These are phyloP conservation scores for Pseudoperonospora humuli DNA, from an alignment of 352 stramenopile species.

Conservation along the genomic window DNA sequence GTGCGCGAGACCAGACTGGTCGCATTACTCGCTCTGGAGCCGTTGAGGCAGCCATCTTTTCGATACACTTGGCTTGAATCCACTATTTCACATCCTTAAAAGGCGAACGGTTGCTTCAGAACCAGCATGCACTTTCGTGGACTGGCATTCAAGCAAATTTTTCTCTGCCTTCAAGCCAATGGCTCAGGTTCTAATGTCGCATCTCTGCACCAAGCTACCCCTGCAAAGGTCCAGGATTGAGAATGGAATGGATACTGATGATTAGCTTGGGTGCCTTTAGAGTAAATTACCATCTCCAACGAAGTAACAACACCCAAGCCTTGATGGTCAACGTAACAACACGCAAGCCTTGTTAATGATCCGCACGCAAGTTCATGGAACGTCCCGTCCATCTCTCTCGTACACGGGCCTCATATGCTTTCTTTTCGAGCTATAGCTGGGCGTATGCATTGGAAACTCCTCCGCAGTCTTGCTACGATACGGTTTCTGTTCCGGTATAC, in stretches of 20 bases:
- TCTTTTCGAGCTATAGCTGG: no score
- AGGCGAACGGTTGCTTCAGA: slow-evolving; percentile 11
- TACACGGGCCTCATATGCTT: slow-evolving; percentile 8
- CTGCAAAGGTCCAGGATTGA: neutral
- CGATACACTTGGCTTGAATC: neutral
- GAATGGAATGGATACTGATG: slow-evolving; percentile 2
- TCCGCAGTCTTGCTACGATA: no score
- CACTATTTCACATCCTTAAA: slow-evolving; percentile 9
- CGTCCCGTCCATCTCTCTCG: slow-evolving; percentile 11
- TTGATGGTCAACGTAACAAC: slow-evolving; percentile 9
- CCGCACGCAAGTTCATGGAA: slow-evolving; percentile 15
- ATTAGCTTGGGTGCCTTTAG: neutral
- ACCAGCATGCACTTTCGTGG: slow-evolving; percentile 5
- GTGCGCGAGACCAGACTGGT: slow-evolving; percentile 22
- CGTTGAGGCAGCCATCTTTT: slow-evolving; percentile 10
- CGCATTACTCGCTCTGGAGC: slow-evolving; percentile 14
- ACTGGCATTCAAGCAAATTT: neutral
- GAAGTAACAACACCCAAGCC: slow-evolving; percentile 4
- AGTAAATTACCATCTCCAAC: slow-evolving; percentile 12
- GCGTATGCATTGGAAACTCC: neutral
- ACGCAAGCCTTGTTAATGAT: slow-evolving; percentile 1
- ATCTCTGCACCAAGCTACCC: slow-evolving; percentile 23
- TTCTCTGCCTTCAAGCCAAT: neutral
- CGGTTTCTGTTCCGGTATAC: no score
- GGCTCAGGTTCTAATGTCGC: slow-evolving; percentile 7